Evolutionary conservation across 768 basidiomycete species (phyloP), one percentile per base, ranked within the genome.

Genomic region (Tulasnella sp.): DNA sequence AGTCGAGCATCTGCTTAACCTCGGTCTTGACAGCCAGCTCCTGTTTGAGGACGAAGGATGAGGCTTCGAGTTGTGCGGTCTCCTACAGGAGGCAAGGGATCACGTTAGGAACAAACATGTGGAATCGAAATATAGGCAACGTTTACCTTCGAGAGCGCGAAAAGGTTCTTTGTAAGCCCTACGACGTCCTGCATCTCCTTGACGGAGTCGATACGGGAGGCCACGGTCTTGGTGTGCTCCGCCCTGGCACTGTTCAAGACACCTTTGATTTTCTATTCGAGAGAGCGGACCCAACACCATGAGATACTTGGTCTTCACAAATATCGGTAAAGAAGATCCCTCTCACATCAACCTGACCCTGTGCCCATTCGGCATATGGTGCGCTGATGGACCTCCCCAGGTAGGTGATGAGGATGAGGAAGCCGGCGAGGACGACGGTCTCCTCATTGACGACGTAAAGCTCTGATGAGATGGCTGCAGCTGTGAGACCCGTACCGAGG

Each of bases 381-480:
- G 85, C 85, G 59, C 83, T 81, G 66, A 90, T 75, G 52, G 80
- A 76, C 80, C 84, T 85, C 67, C 80, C 90, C 66, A 94, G 77
- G 70, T 84, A 87, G 48, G 82, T 78, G 64, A 90, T 80, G 67
- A 96, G 81, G 61, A 93, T 83, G 63, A 86, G 74, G 65, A 87
- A 88, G 22, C 89, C 92, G 41, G 84, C 77, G 34, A 89, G 82
- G 48, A 98, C 78, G 64, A 97, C 84, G 22, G 88, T 83, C 77
- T 98, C 96, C 72, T 97, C 93, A 71, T 96, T 96, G 68, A 94
- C 82, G 61, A 99, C 94, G 68, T 97, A 97, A 52, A 98, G 82
- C 74, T 99, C 93, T 70, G 92, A 87, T 12, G 92, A 94, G 73
- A 98, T 92, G 68, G 92, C 93, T 4, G 91, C 80, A 15, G 93